Conservation (phyloP, 2,329 filamentous ascomycete species). For the Dothistroma pini region DNA sequence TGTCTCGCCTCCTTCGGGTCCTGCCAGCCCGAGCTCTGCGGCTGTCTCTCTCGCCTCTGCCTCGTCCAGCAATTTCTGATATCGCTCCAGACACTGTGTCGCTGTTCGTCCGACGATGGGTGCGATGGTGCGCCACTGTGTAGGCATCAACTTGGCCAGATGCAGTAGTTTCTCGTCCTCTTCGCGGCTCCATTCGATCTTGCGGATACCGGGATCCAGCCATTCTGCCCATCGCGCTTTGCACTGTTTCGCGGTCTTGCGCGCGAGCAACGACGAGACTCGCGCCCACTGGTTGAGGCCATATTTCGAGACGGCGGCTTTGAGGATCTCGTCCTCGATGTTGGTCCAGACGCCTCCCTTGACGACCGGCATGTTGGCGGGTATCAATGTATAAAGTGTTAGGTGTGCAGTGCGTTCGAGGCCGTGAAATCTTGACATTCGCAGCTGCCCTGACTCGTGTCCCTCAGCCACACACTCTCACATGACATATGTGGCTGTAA, state of each 20-base stretch:
- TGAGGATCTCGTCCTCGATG: slow-evolving; percentile 91
- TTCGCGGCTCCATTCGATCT: slow-evolving; percentile 98
- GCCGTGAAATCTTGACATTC: background rate
- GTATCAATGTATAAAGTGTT: background rate
- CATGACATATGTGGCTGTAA: background rate
- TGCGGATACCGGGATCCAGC: slow-evolving; percentile 96
- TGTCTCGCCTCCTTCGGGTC: slow-evolving; percentile 81
- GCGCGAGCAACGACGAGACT: slow-evolving; percentile 91
- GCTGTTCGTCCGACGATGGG: slow-evolving; percentile 94
- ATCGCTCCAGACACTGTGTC: slow-evolving; percentile 94
- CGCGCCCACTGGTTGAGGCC: slow-evolving; percentile 97
- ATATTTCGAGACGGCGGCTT: slow-evolving; percentile 91
- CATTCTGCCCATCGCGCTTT: slow-evolving; percentile 98
- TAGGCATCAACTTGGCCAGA: slow-evolving; percentile 96
- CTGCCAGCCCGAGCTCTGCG: slow-evolving; percentile 74
- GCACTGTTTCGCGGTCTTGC: slow-evolving; percentile 98
- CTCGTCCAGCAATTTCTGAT: slow-evolving; percentile 94
- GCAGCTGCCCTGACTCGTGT: background rate
- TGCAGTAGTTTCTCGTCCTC: slow-evolving; percentile 97
- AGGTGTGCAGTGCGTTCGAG: slow-evolving; percentile 5
- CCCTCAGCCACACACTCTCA: background rate
- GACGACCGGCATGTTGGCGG: slow-evolving; percentile 57
- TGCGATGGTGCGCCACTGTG: slow-evolving; percentile 98
- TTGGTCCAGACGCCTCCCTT: slow-evolving; percentile 68
- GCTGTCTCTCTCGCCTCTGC: slow-evolving; percentile 78